Base-by-base conservation (phyloP, 345 rosid species). In the Gossypium rotundifolium region DNA sequence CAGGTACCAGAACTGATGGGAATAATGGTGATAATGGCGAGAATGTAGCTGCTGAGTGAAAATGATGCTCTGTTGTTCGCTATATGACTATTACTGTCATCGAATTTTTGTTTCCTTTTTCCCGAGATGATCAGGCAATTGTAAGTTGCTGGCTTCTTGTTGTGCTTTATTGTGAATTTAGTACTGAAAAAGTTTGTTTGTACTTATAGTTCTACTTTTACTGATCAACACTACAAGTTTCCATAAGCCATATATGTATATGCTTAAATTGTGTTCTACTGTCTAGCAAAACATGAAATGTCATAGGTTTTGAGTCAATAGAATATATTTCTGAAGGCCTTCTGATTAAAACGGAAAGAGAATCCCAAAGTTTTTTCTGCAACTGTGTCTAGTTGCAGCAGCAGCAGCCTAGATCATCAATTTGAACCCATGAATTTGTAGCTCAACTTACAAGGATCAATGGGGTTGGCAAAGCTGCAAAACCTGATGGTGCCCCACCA, bases 31-130 rank as follows among this genome's bases (percentile, higher is more conserved):
- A 72, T 11, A 76, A 76, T 66, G 61, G 76, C 12, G 84, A 76
- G 63, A 82, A 85, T 66, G 61, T 72, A 14, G 90, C 91, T 69
- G 84, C 88, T 7, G 89, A 84, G 82, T 86, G 70, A 87, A 53
- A 38, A 45, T 23, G 18, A 57, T 40, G 48, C 10, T n/a, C 3
- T 74, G 42, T 29, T 52, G 38, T 55, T 12, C 55, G 20, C 7
- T 25, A n/a, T 18, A 44, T 42, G 14, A 18, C 23, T 65, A 13
- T 52, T 65, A 27, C 45, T 64, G 73, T 72, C 46, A 14, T 69
- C 27, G 70, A 55, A 60, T 65, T 64, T 45, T 23, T 23, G 27
- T 40, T 14, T 38, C 16, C 29, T 48, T n/a, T 20, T 20, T 7
- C 71, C 59, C 3, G 65, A 61, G 79, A n/a, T 79, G 44, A 78